Conservation (phyloP, 805 yeast species). For the Candida ortonii region DNA sequence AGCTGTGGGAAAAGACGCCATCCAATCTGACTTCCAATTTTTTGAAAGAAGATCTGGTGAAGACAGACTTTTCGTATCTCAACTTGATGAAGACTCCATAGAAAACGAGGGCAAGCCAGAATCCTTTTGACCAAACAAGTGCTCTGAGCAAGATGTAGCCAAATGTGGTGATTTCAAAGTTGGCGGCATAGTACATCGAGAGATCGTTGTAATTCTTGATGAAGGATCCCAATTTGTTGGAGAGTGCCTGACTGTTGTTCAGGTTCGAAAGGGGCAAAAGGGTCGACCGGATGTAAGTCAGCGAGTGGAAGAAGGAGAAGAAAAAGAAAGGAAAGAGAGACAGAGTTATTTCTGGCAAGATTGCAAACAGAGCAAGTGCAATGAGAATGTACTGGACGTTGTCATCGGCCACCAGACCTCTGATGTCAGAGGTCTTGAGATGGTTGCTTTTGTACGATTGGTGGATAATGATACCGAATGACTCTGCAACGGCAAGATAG, state of each 20-base stretch:
- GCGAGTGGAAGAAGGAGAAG: constrained; percentile 78
- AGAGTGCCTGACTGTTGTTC: constrained; percentile 10
- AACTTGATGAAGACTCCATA: constrained; percentile 67
- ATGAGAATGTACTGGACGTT: constrained; percentile 58
- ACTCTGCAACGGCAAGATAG: constrained; percentile 60
- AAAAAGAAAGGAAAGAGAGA: constrained; percentile 71
- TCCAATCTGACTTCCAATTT: constrained; percentile 63
- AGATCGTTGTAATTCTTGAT: constrained; percentile 55
- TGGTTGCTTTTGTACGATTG: constrained; percentile 48
- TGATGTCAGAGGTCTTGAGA: constrained; percentile 19
- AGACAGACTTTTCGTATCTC: constrained; percentile 72
- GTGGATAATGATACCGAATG: constrained; percentile 73
- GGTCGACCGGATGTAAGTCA: constrained; percentile 64
- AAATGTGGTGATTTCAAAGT: constrained; percentile 42
- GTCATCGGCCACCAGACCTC: constrained; percentile 41
- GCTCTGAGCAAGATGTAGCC: constrained; percentile 35
- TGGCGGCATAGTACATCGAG: constrained; percentile 59
- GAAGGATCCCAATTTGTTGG: constrained; percentile 38
- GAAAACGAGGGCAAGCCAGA: constrained; percentile 54
- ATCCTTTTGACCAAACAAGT: constrained; percentile 55
- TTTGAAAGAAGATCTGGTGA: constrained; percentile 62
- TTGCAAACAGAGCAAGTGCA: constrained; percentile 50
- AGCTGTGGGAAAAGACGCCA: constrained; percentile 51
- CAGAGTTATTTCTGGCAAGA: constrained; percentile 58
- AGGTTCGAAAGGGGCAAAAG: constrained; percentile 61